These are phyloP conservation scores for Penicillium cinerascens DNA, from an alignment of 495 filamentous ascomycete species.

Conservation along the genomic window DNA sequence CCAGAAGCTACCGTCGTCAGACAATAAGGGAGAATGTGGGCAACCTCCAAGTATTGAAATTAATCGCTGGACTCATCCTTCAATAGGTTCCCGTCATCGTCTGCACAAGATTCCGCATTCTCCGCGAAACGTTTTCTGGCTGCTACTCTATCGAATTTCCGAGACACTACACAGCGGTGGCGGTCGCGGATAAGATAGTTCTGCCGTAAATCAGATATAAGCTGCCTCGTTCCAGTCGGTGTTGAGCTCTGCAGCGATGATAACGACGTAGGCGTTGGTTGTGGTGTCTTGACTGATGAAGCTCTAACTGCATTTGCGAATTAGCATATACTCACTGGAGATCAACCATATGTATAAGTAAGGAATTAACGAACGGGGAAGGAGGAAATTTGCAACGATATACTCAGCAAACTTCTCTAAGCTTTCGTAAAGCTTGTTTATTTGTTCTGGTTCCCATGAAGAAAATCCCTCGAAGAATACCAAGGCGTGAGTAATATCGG, in stretches of 20 bases:
- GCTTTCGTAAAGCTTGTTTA: constrained; percentile 4
- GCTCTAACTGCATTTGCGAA: constrained; percentile 14
- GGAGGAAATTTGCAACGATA: constrained; percentile 14
- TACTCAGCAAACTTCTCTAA: constrained; percentile 10
- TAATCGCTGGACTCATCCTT: neutral
- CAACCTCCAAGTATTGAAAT: constrained; percentile 17
- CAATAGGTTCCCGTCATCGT: constrained; percentile 12
- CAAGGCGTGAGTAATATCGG: constrained; percentile 8
- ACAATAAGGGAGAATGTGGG: constrained; percentile 21
- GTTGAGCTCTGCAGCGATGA: constrained; percentile 8
- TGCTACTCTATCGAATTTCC: constrained; percentile 21
- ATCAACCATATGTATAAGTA: no score
- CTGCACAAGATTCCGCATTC: constrained; percentile 9
- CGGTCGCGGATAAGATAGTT: constrained; percentile 17
- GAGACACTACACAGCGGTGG: constrained; percentile 23
- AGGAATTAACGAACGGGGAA: constrained; percentile 5
- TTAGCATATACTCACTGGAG: no score
- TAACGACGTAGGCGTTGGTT: constrained; percentile 13
- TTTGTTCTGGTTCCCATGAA: constrained; percentile 11
- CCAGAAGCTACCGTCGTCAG: constrained; percentile 5
- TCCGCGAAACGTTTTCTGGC: constrained; percentile 12
- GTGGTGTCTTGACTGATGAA: constrained; percentile 15
- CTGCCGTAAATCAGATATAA: constrained; percentile 19
- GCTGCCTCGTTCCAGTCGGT: constrained; percentile 9
- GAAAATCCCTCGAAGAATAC: constrained; percentile 7